These are phyloP conservation scores for Fusarium verrucosum DNA, from an alignment of 2,329 filamentous ascomycete genomes.

Conservation along the genomic window DNA sequence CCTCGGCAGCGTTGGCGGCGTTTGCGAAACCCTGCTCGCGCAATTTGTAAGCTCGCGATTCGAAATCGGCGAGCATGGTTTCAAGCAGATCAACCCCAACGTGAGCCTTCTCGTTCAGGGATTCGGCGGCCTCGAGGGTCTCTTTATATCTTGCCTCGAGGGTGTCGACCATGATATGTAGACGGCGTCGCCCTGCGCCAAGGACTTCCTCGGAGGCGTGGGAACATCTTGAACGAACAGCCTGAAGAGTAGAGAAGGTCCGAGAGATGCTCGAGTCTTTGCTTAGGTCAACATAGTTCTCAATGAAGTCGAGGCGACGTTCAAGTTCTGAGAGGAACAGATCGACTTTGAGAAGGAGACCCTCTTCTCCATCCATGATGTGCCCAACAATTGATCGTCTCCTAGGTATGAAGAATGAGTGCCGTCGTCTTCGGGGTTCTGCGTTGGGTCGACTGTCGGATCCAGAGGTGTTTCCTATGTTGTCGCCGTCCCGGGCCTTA, in stretches of 20 bases:
- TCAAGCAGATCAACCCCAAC: constrained; percentile 89
- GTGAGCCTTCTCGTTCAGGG: constrained; percentile 89
- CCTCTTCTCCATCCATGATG: constrained; percentile 71
- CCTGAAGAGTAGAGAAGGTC: constrained; percentile 85
- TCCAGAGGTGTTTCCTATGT: constrained; percentile 54
- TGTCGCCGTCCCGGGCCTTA: constrained; percentile 49
- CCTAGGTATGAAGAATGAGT: constrained; percentile 66
- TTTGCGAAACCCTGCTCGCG: constrained; percentile 77
- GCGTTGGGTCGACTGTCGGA: constrained; percentile 48
- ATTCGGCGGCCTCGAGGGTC: constrained; percentile 83
- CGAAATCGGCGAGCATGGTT: constrained; percentile 84
- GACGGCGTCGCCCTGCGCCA: constrained; percentile 82
- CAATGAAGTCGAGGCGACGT: constrained; percentile 84
- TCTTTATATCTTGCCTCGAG: constrained; percentile 89
- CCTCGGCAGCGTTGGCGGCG: constrained; percentile 72
- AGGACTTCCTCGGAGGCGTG: constrained; percentile 90
- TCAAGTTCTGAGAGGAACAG: constrained; percentile 87
- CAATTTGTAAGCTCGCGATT: constrained; percentile 81
- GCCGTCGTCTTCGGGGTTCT: constrained; percentile 55
- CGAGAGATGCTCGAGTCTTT: constrained; percentile 85
- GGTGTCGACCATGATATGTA: constrained; percentile 91
- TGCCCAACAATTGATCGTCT: constrained; percentile 68
- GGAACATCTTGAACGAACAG: constrained; percentile 87
- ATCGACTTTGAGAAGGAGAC: constrained; percentile 73
- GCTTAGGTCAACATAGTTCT: constrained; percentile 84